Evolutionary conservation across 768 basidiomycete species (phyloP).

Genomic region (Lactifluus subvellereus): DNA sequence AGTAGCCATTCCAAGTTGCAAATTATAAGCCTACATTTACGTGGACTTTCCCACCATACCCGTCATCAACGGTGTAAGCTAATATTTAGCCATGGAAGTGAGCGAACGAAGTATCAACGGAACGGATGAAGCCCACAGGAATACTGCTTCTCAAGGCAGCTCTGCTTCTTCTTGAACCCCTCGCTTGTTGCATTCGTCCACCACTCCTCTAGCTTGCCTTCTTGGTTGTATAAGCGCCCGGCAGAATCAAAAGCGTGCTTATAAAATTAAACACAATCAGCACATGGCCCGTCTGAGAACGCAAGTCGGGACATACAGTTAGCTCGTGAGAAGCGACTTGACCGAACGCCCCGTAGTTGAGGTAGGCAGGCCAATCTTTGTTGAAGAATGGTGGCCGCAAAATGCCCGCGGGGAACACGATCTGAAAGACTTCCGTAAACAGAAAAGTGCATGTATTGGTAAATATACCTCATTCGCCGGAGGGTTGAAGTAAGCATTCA

Average conservation of each 20-base stretch:
- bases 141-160: conserved; percentile 90
- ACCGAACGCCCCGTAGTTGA: conserved; percentile 90
- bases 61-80: conserved; percentile 83
- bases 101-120: not conserved
- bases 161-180: conserved; percentile 74
- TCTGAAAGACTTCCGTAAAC: conserved; percentile 40
- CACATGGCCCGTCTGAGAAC: not conserved
- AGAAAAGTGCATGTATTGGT: not conserved
- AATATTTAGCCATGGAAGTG: not conserved
- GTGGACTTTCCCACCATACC: conserved; percentile 74
- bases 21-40: conserved; percentile 62
- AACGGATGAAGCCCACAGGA: conserved; percentile 44
- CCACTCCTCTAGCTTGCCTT: conserved; percentile 86
- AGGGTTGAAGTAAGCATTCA: conserved; percentile 86
- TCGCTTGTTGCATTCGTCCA: conserved; percentile 86
- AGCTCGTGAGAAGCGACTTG: conserved; percentile 90
- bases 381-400: conserved; percentile 90
- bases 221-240: conserved; percentile 84
- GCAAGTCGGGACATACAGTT: conserved; percentile 45
- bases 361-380: conserved; percentile 78
- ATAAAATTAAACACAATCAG: not conserved
- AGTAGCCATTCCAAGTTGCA: conserved; percentile 11
- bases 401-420: conserved; percentile 96
- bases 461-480: conserved; percentile 73
- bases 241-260: conserved; percentile 90